Evolutionary conservation across 371 early-diverging fungal species (phyloP).

Genomic region (Mucor plumbeus): DNA sequence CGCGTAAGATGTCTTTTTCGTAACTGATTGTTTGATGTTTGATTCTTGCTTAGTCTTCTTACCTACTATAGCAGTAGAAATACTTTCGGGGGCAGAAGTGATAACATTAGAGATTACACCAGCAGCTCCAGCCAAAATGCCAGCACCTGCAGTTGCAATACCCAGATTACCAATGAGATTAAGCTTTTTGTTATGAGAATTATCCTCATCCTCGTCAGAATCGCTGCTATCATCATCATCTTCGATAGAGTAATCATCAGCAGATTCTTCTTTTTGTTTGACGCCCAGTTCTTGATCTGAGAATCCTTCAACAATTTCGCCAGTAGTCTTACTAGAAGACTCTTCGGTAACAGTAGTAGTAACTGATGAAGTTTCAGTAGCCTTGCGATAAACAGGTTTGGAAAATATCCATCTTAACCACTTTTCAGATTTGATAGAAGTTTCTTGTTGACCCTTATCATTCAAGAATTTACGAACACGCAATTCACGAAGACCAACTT

Average conservation of each 20-base stretch:
- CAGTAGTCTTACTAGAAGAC: background rate
- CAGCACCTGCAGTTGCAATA: slow-evolving; percentile 30
- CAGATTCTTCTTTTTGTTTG: slow-evolving; percentile 36
- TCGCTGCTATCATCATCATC: slow-evolving; percentile 12
- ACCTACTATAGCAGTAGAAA: slow-evolving; percentile 10
- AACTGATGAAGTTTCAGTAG: slow-evolving; percentile 7
- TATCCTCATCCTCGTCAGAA: slow-evolving; percentile 11
- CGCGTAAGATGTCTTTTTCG: slow-evolving; percentile 23
- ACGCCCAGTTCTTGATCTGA: slow-evolving; percentile 36
- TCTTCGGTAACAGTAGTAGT: slow-evolving; percentile 4
- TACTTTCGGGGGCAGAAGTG: slow-evolving; percentile 15
- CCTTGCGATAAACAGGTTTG: slow-evolving; percentile 40
- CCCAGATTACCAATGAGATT: slow-evolving; percentile 20
- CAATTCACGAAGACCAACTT: slow-evolving; percentile 42
- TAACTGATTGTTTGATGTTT: background rate
- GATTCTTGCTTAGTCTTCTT: slow-evolving; percentile 2
- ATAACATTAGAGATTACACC: slow-evolving; percentile 5
- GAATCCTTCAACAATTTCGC: slow-evolving; percentile 32
- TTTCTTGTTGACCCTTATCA: slow-evolving; percentile 34
- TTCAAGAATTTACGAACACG: slow-evolving; percentile 32
- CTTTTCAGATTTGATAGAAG: slow-evolving; percentile 33
- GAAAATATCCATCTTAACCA: slow-evolving; percentile 51
- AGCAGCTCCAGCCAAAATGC: slow-evolving; percentile 18
- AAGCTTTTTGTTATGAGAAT: background rate
- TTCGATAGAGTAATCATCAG: slow-evolving; percentile 28